Conservation (phyloP, 225 moss, liverwort and hornwort genomes). For the Bryum argenteum region DNA sequence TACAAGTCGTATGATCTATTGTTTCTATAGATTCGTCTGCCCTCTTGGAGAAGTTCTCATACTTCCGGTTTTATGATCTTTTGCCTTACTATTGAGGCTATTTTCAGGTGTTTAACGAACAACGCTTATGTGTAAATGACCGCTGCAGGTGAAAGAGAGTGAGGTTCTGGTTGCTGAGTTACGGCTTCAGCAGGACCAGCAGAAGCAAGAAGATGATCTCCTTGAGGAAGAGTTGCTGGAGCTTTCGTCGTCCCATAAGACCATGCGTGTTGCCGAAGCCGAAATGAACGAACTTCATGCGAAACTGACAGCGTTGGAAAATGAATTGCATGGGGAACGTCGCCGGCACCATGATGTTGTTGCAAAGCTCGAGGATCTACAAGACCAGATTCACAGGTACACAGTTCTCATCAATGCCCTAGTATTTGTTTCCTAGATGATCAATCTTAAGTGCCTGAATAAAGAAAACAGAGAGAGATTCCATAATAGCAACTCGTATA, state of each 20-base stretch:
- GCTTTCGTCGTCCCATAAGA: conserved; percentile 48
- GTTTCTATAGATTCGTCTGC: background rate
- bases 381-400: conserved; percentile 76
- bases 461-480: too few relatives aligned
- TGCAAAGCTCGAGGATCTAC: conserved; percentile 67
- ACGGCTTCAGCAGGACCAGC: conserved; percentile 33
- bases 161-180: conserved; percentile 37
- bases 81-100: background rate
- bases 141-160: conserved; percentile 32
- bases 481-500: too few relatives aligned
- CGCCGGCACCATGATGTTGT: conserved; percentile 66
- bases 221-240: conserved; percentile 57
- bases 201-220: conserved; percentile 55
- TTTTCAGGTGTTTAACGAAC: background rate
- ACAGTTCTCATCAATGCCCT: background rate
- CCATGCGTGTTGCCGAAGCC: conserved; percentile 50
- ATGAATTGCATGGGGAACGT: conserved; percentile 72
- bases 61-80: background rate
- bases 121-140: background rate
- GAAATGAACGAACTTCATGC: conserved; percentile 65
- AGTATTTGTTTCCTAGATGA: too few relatives aligned
- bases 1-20: background rate
- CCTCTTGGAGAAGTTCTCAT: too few relatives aligned
- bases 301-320: conserved; percentile 64
- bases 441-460: too few relatives aligned